These are phyloP conservation scores for Deinandra increscens DNA, from an alignment of 129 eudicot genomes.

Conservation along the genomic window DNA sequence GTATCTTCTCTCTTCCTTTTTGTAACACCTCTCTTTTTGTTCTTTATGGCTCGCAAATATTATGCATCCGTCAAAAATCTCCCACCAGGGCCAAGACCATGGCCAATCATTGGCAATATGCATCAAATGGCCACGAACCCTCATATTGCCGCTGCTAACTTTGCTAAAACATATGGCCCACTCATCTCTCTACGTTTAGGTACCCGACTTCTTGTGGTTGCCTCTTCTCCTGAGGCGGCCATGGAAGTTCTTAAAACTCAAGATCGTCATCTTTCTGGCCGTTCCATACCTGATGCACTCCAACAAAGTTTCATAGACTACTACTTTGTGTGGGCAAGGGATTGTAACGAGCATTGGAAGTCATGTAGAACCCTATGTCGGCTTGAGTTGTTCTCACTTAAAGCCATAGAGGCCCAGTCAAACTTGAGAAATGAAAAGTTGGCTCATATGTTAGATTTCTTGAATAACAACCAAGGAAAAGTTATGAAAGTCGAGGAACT, in stretches of 20 bases:
- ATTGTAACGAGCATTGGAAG: constrained; percentile 2
- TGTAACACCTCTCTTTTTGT: neutral
- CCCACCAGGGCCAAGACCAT: constrained; percentile 8
- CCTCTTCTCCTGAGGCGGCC: constrained; percentile 5
- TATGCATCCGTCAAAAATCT: neutral
- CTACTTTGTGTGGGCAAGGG: constrained; percentile 1
- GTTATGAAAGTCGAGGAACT: constrained; percentile 1
- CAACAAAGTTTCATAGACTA: constrained; percentile 4
- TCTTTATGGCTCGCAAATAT: neutral
- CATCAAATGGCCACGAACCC: constrained; percentile 1
- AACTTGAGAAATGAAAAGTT: constrained; percentile 1
- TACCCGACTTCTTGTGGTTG: constrained; percentile 2
- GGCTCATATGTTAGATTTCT: neutral
- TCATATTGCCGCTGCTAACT: neutral
- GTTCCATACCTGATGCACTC: neutral
- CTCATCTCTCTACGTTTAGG: constrained; percentile 9
- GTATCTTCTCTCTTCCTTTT: neutral
- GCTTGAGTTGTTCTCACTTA: neutral
- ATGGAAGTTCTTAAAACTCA: neutral
- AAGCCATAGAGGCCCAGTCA: neutral
- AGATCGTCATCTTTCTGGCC: constrained; percentile 5
- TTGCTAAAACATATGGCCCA: neutral
- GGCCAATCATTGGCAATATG: constrained; percentile 12
- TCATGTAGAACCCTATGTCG: neutral
- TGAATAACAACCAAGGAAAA: neutral